A percentile compares a stretch with the other conserved stretches of the same genome.
These are phyloP conservation scores for Tolypocladium amazonense DNA, from an alignment of 2,329 filamentous ascomycete species.

Conservation along the genomic window DNA sequence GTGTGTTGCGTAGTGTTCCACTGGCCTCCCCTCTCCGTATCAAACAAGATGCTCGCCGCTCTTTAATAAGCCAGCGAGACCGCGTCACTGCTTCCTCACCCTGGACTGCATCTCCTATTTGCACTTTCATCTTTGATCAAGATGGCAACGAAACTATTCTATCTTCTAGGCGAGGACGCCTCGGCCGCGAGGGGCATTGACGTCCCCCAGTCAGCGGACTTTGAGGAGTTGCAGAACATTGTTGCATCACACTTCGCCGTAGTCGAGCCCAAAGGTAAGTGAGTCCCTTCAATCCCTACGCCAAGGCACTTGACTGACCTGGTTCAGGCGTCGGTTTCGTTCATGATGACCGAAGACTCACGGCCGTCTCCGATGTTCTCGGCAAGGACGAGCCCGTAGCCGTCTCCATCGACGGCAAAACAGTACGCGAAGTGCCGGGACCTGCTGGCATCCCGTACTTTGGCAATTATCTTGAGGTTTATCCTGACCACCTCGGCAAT, in stretches of 20 bases:
- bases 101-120: background rate
- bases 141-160: conserved; percentile 28
- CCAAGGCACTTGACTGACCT: background rate
- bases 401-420: conserved; percentile 37
- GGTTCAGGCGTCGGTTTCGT: conserved; percentile 26
- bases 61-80: background rate
- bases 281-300: background rate
- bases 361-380: conserved; percentile 22
- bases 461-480: conserved; percentile 44
- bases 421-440: conserved; percentile 38
- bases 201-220: conserved; percentile 20
- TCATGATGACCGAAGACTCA: conserved; percentile 17
- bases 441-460: conserved; percentile 36
- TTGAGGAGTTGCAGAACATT: conserved; percentile 26
- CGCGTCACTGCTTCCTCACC: background rate
- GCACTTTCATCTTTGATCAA: background rate
- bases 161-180: conserved; percentile 29
- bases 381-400: conserved; percentile 21
- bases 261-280: conserved; percentile 30
- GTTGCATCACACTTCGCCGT: conserved; percentile 32
- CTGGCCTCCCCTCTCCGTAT: background rate
- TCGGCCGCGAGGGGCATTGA: conserved; percentile 25
- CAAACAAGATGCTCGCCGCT: background rate
- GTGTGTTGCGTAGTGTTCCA: background rate
- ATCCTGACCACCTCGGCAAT: conserved; percentile 47